These are phyloP conservation scores for Fusarium guadeloupense DNA, from an alignment of 2,329 filamentous ascomycete species.

Conservation along the genomic window DNA sequence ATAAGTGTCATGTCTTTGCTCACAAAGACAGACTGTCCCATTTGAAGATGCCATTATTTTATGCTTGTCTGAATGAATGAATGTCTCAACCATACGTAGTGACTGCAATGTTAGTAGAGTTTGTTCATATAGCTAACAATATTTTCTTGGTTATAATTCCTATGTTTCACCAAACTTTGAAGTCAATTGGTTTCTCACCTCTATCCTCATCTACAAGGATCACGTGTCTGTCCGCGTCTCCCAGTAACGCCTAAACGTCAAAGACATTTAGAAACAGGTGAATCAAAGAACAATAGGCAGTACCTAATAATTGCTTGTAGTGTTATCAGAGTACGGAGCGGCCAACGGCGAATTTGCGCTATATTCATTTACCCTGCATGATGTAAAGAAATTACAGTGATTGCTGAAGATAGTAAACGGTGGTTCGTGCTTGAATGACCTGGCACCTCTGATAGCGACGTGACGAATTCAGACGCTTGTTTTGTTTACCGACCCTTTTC, in stretches of 20 bases:
- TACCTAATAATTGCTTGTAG: slow-evolving; percentile 13
- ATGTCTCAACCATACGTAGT: too few species aligned
- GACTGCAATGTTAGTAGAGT: too few species aligned
- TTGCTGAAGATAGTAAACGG: slow-evolving; percentile 21
- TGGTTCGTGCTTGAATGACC: slow-evolving; percentile 30
- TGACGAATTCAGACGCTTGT: slow-evolving; percentile 38
- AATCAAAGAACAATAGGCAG: slow-evolving; percentile 29
- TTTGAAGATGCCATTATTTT: too few species aligned
- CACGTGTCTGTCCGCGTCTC: slow-evolving; percentile 3
- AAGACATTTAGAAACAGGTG: slow-evolving; percentile 40
- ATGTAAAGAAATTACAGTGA: slow-evolving; percentile 19
- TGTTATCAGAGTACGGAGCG: slow-evolving; percentile 4
- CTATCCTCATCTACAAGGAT: slow-evolving; percentile 24
- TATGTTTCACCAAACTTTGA: too few species aligned
- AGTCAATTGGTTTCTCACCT: too few species aligned
- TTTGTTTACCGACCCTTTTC: slow-evolving; percentile 45
- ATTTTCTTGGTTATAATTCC: too few species aligned
- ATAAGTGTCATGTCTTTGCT: too few species aligned
- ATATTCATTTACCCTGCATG: slow-evolving; percentile 28
- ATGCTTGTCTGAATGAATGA: too few species aligned
- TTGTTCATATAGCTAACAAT: too few species aligned
- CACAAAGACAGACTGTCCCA: too few species aligned
- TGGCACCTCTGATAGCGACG: slow-evolving; percentile 39
- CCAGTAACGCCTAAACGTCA: slow-evolving; percentile 39
- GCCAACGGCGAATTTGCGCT: slow-evolving; percentile 12